Percentiles rank a stretch among this genome's conserved stretches.
phyloP scores from a whole-genome alignment of 2,329 filamentous ascomycete species.

The Cladophialophora exuberans region DNA sequence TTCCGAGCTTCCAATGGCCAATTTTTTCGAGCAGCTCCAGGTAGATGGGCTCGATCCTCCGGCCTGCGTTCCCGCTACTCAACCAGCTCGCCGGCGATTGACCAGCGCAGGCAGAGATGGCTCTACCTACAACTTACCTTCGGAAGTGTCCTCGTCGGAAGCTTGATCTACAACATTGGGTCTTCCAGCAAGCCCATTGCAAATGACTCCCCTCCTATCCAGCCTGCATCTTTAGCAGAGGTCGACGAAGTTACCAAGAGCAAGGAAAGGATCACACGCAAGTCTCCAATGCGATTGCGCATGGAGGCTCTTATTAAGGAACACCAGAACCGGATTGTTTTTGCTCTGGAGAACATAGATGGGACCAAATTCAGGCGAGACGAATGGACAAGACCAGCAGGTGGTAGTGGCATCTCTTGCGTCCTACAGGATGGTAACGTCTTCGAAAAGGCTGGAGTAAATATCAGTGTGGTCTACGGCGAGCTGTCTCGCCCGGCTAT shows the following conservation, averaged over 20 bases:
- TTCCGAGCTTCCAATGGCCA: slow-evolving; percentile 18
- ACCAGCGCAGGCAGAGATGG: slow-evolving; percentile 44
- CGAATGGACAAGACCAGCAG: slow-evolving; percentile 83
- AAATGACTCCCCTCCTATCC: slow-evolving; percentile 35
- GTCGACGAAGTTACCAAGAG: slow-evolving; percentile 80
- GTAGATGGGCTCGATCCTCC: not conserved
- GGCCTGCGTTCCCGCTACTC: slow-evolving; percentile 30
- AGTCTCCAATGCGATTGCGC: slow-evolving; percentile 92
- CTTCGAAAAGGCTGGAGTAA: slow-evolving; percentile 97
- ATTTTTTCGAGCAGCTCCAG: not conserved
- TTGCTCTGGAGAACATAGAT: slow-evolving; percentile 80
- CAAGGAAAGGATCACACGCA: slow-evolving; percentile 71
- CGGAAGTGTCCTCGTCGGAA: slow-evolving; percentile 53
- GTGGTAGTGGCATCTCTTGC: slow-evolving; percentile 91
- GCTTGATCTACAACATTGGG: slow-evolving; percentile 57
- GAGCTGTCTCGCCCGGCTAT: slow-evolving; percentile 85
- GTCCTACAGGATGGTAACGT: slow-evolving; percentile 95
- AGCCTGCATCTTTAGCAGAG: slow-evolving; percentile 69
- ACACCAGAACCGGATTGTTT: slow-evolving; percentile 85
- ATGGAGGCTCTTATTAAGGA: slow-evolving; percentile 97
- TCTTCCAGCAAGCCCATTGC: slow-evolving; percentile 37
- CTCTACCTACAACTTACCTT: slow-evolving; percentile 53
- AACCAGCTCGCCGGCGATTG: slow-evolving; percentile 32
- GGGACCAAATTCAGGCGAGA: slow-evolving; percentile 80
- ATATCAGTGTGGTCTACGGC: slow-evolving; percentile 93